phyloP scores from a whole-genome alignment of 2,329 filamentous ascomycete species.

The Rutstroemia sp. region DNA sequence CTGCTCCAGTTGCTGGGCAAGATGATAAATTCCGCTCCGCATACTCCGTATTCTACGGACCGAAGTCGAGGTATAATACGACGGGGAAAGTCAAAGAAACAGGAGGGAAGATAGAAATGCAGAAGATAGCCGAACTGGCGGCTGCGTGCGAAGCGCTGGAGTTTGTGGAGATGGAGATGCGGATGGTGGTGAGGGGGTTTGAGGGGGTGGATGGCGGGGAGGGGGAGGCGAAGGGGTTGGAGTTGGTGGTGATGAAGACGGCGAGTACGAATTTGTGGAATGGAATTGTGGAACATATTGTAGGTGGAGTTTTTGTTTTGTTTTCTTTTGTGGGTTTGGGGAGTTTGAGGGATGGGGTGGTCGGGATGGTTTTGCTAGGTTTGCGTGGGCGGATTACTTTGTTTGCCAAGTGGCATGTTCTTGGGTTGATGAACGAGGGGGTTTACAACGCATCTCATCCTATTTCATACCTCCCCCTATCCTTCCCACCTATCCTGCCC shows the following conservation, averaged over 20 bases:
- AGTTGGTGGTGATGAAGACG: not conserved
- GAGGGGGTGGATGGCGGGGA: not conserved
- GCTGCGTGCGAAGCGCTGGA: slow-evolving; percentile 5
- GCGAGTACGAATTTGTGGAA: slow-evolving; percentile 8
- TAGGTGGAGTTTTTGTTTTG: not conserved
- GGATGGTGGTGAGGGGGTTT: not conserved
- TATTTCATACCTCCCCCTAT: too few species aligned
- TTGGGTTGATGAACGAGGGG: too few species aligned
- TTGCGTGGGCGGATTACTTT: too few species aligned
- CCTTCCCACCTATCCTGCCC: too few species aligned
- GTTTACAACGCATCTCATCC: too few species aligned
- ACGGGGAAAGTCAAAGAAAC: not conserved
- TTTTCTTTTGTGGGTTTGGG: too few species aligned
- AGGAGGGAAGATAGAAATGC: not conserved
- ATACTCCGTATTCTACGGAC: not conserved
- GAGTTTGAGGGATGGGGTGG: too few species aligned
- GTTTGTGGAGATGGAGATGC: slow-evolving; percentile 2
- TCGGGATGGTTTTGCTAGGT: too few species aligned
- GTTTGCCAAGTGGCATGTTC: too few species aligned
- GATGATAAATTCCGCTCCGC: not conserved
- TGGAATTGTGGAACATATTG: slow-evolving; percentile 7
- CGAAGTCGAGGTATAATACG: not conserved
- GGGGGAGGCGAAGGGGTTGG: not conserved
- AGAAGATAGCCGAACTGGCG: slow-evolving; percentile 4
- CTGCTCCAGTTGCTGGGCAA: not conserved